These are phyloP conservation scores for Primulina tabacum DNA, from an alignment of 257 asterid species.

Conservation along the genomic window DNA sequence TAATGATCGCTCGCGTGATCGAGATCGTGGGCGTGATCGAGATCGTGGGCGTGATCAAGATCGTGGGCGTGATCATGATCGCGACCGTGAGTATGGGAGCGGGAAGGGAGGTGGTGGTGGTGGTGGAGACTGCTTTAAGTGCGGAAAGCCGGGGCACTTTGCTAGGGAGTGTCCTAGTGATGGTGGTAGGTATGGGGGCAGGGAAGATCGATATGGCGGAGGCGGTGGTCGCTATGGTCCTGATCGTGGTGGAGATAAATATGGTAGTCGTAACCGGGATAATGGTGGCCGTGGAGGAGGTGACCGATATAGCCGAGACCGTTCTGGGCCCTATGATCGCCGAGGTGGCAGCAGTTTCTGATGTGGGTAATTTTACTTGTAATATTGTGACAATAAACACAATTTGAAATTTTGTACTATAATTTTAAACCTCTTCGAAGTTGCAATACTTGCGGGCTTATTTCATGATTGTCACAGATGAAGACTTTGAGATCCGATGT, in stretches of 20 bases:
- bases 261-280: conserved; percentile 56
- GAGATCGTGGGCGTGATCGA: too few species aligned
- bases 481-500: not conserved
- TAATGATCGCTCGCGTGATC: conserved; percentile 57
- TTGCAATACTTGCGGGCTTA: conserved; percentile 12
- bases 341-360: conserved; percentile 56
- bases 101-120: conserved; percentile 50
- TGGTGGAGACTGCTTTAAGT: conserved; percentile 71
- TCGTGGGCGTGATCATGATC: conserved; percentile 48
- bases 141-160: conserved; percentile 90
- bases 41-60: conserved; percentile 43
- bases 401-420: not conserved
- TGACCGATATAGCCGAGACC: conserved; percentile 65
- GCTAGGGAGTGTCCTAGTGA: conserved; percentile 86
- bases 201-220: conserved; percentile 45
- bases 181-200: conserved; percentile 59
- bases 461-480: not conserved
- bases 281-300: conserved; percentile 62
- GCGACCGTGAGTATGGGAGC: conserved; percentile 47
- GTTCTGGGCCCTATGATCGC: conserved; percentile 87
- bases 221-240: conserved; percentile 62
- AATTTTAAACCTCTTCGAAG: not conserved
- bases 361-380: conserved; percentile 28
- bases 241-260: conserved; percentile 64
- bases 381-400: conserved; percentile 2